Percentiles rank a stretch among this genome's conserved stretches.
Evolutionary conservation across 139 green algal genomes (phyloP).

Genomic region (Deuterostichococcus epilithicus): DNA sequence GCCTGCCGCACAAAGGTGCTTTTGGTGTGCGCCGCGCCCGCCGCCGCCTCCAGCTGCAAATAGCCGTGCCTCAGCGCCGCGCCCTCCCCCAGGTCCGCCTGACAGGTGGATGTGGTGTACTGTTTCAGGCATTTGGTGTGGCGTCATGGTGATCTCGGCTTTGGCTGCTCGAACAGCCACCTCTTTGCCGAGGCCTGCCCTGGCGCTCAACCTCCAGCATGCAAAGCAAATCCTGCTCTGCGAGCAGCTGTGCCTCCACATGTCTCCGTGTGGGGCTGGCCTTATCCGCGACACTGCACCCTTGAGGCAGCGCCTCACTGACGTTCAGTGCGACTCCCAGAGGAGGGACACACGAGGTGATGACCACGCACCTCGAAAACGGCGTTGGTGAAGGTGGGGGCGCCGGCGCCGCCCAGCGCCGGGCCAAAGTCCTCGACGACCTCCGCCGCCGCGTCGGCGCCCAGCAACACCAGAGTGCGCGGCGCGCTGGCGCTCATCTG

Average conservation of each 20-base stretch:
- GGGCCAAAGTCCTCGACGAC: slow-evolving; percentile 77
- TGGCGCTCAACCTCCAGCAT: too few species aligned
- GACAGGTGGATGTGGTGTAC: not conserved
- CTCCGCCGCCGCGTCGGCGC: slow-evolving; percentile 31
- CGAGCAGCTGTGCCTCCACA: too few species aligned
- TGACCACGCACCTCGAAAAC: slow-evolving; percentile 72
- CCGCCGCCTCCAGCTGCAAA: slow-evolving; percentile 43
- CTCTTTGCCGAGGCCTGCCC: too few species aligned
- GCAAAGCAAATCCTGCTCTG: too few species aligned
- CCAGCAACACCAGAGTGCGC: slow-evolving; percentile 63
- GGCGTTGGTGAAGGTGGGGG: slow-evolving; percentile 47
- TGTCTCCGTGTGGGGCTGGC: too few species aligned
- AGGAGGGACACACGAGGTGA: too few species aligned
- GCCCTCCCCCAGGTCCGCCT: slow-evolving; percentile 45
- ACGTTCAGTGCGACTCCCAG: too few species aligned
- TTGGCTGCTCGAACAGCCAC: too few species aligned
- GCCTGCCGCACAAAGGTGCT: slow-evolving; percentile 74
- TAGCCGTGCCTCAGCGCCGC: slow-evolving; percentile 63
- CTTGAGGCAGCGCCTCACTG: too few species aligned
- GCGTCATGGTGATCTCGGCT: too few species aligned
- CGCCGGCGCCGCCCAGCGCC: not conserved
- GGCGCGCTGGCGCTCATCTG: slow-evolving; percentile 32
- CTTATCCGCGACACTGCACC: too few species aligned
- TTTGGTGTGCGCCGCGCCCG: slow-evolving; percentile 64
- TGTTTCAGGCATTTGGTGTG: too few species aligned